Evolutionary conservation across 805 yeast genomes (phyloP).

Genomic region (Metschnikowia baotianmanensis): DNA sequence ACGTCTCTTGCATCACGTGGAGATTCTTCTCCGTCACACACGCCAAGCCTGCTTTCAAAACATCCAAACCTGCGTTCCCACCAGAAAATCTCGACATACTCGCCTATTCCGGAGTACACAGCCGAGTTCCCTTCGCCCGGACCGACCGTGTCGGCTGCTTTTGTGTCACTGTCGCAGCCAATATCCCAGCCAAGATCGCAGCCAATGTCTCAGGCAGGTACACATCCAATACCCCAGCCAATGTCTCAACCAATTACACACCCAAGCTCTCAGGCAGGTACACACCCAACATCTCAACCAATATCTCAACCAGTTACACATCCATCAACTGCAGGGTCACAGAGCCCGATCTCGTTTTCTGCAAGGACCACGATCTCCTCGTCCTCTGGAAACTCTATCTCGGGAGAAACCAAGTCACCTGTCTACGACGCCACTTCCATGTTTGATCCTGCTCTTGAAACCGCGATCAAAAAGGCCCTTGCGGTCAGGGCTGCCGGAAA

Average conservation of each 20-base stretch:
- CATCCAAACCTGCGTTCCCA: conserved; percentile 3
- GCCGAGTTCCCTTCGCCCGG: conserved; percentile 5
- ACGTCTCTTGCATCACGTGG: conserved; percentile 9
- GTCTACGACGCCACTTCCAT: conserved; percentile 9
- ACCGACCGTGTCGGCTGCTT: neutral
- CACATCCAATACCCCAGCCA: no score
- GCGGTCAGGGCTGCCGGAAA: conserved; percentile 56
- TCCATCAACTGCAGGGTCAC: no score
- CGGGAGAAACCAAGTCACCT: conserved; percentile 4
- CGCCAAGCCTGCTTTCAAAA: neutral
- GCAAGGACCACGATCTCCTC: conserved; percentile 8
- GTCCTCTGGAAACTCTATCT: conserved; percentile 10
- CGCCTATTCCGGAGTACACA: conserved; percentile 6
- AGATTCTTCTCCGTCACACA: neutral
- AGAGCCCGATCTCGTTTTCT: no score
- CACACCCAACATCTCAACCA: no score
- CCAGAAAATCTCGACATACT: conserved; percentile 5
- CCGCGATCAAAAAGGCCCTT: conserved; percentile 44
- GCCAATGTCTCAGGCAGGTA: no score
- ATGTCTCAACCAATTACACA: no score
- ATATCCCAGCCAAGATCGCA: no score
- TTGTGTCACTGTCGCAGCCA: neutral
- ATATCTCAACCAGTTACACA: no score
- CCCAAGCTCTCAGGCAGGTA: no score
- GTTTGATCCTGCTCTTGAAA: conserved; percentile 27